Evolutionary conservation across 805 yeast genomes (phyloP).

Genomic region (Kodamaea kakaduensis): DNA sequence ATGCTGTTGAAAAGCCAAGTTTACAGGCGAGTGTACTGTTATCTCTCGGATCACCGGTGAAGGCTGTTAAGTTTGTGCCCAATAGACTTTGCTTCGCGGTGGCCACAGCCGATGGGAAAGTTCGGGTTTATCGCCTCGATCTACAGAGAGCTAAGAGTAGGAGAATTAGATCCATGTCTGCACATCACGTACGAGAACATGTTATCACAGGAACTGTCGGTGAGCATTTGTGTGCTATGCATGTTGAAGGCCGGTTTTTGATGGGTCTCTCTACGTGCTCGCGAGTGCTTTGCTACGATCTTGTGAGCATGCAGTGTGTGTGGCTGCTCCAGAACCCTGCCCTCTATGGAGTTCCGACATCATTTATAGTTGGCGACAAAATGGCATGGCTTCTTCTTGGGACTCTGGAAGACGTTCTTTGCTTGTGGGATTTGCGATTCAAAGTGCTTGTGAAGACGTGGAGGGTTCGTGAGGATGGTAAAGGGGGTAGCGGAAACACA

Average conservation of each 20-base stretch:
- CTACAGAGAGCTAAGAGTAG: constrained; percentile 31
- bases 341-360: constrained; percentile 61
- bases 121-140: constrained; percentile 37
- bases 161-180: constrained; percentile 26
- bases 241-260: constrained; percentile 22
- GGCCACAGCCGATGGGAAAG: constrained; percentile 43
- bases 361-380: constrained; percentile 53
- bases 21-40: constrained; percentile 43
- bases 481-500: background rate
- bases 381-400: constrained; percentile 70
- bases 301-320: constrained; percentile 48
- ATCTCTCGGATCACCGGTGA: constrained; percentile 48
- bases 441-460: constrained; percentile 56
- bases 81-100: constrained; percentile 58
- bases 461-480: constrained; percentile 40
- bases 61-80: constrained; percentile 47
- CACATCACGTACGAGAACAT: constrained; percentile 38
- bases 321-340: constrained; percentile 50
- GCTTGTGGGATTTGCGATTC: constrained; percentile 80
- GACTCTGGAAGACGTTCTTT: constrained; percentile 67
- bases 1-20: constrained; percentile 58
- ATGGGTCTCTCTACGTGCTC: constrained; percentile 52
- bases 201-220: constrained; percentile 40
- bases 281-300: constrained; percentile 50
- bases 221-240: constrained; percentile 19